Evolutionary conservation across 2,329 filamentous ascomycete genomes (phyloP).

Genomic region (Mycosphaerella sp.): DNA sequence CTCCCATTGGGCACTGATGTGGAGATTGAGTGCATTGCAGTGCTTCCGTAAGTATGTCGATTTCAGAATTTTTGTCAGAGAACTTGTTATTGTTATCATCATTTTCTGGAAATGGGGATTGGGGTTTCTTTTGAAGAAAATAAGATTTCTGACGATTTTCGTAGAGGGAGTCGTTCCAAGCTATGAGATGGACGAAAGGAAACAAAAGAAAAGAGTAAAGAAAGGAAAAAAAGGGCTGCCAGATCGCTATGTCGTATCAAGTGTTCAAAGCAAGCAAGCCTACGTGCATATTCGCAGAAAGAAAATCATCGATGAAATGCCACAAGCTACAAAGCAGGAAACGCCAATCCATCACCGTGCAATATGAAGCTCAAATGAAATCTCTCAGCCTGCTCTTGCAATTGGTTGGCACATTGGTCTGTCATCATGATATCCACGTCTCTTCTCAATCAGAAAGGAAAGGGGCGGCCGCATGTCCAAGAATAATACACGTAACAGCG

Average conservation of each 20-base stretch:
- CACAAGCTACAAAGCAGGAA: background rate
- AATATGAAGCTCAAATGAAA: background rate
- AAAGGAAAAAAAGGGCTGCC: too few species aligned
- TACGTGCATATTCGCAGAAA: too few species aligned
- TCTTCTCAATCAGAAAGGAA: too few species aligned
- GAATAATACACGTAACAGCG: background rate
- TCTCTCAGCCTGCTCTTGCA: background rate
- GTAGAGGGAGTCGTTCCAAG: constrained; percentile 5
- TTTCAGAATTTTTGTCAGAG: background rate
- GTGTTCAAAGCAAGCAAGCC: too few species aligned
- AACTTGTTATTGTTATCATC: too few species aligned
- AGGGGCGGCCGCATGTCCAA: too few species aligned
- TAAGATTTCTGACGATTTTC: background rate
- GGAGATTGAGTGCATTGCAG: constrained; percentile 49
- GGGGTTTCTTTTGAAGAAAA: too few species aligned
- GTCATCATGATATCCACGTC: background rate
- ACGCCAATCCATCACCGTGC: background rate
- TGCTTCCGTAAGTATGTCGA: constrained; percentile 27
- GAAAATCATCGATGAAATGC: too few species aligned
- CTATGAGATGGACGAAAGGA: background rate
- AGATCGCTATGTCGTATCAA: too few species aligned
- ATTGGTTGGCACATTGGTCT: background rate
- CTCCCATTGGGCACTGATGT: constrained; percentile 47
- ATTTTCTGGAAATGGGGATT: too few species aligned
- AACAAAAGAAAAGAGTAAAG: too few species aligned